These are phyloP conservation scores for Blastobotrys indianensis DNA, from an alignment of 1,139 yeast species.

Conservation along the genomic window DNA sequence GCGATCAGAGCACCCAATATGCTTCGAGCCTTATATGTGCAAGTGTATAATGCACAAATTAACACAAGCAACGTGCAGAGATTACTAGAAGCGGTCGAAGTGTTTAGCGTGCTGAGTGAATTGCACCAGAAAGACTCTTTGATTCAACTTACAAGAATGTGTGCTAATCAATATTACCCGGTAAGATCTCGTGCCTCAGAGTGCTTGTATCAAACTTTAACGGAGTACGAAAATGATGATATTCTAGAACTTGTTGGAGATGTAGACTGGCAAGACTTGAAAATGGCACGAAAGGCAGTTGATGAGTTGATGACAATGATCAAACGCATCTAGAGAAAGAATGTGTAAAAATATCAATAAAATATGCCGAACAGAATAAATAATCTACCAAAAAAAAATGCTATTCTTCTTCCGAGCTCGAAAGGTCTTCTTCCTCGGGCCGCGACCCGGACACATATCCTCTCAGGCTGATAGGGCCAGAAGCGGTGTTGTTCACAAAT, in stretches of 20 bases:
- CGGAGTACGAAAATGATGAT: neutral
- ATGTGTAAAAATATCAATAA: neutral
- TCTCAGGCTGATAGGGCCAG: conserved; percentile 23
- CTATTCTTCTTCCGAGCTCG: conserved; percentile 27
- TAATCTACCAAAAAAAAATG: neutral
- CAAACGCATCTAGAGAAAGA: neutral
- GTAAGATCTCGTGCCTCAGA: conserved; percentile 26
- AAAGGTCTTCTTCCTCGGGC: conserved; percentile 25
- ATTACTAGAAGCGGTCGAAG: conserved; percentile 16
- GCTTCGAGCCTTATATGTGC: conserved; percentile 14
- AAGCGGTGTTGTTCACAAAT: conserved; percentile 6
- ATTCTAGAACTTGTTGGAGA: conserved; percentile 4
- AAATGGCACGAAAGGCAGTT: neutral
- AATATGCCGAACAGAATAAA: neutral
- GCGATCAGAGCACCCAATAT: neutral
- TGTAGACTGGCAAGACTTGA: conserved; percentile 5
- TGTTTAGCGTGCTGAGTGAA: conserved; percentile 21
- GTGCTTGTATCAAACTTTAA: conserved; percentile 16
- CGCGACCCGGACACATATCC: conserved; percentile 19
- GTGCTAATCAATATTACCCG: conserved; percentile 19
- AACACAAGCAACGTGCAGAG: conserved; percentile 19
- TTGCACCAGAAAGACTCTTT: conserved; percentile 15
- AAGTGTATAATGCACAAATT: conserved; percentile 22
- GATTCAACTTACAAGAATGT: conserved; percentile 19
- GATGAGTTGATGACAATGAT: neutral